Percentiles rank a stretch among this genome's conserved stretches.
phyloP scores from a whole-genome alignment of 108 stramenopile genomes.

The Pinguiococcus pyrenoidosus region DNA sequence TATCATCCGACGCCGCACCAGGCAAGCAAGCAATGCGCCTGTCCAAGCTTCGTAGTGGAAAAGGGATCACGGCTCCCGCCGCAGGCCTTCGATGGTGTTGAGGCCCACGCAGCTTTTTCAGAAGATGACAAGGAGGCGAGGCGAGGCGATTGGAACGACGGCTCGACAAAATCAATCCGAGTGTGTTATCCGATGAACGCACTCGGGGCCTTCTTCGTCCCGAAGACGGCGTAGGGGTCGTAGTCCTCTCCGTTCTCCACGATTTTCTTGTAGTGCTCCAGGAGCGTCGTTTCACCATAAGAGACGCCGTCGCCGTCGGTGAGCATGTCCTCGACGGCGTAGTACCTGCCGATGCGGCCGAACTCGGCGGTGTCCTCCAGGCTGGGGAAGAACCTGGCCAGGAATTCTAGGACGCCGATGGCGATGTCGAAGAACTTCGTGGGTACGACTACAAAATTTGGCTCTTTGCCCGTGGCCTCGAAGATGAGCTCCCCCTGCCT shows the following conservation, averaged over 20 bases:
- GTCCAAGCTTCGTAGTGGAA: too few species aligned
- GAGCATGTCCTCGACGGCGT: constrained; percentile 92
- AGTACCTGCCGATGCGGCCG: constrained; percentile 84
- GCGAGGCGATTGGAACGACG: too few species aligned
- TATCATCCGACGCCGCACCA: too few species aligned
- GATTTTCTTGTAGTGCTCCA: constrained; percentile 81
- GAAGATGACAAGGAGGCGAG: too few species aligned
- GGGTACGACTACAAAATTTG: constrained; percentile 63
- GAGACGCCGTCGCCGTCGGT: constrained; percentile 73
- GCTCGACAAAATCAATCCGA: too few species aligned
- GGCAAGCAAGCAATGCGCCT: too few species aligned
- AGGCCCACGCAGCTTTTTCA: too few species aligned
- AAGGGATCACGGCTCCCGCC: too few species aligned
- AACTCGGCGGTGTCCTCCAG: constrained; percentile 77
- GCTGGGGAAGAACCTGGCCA: constrained; percentile 57
- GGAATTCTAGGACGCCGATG: constrained; percentile 64
- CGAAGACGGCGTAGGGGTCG: constrained; percentile 82
- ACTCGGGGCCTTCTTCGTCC: constrained; percentile 18
- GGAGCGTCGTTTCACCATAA: constrained; percentile 77
- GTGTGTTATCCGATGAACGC: too few species aligned
- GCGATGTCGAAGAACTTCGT: constrained; percentile 73
- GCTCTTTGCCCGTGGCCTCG: constrained; percentile 62
- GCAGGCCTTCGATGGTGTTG: too few species aligned
- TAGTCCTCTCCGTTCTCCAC: constrained; percentile 87
- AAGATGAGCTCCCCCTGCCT: constrained; percentile 75